These are phyloP conservation scores for Acacia concinna DNA, from an alignment of 331 rosid genomes.

Conservation along the genomic window DNA sequence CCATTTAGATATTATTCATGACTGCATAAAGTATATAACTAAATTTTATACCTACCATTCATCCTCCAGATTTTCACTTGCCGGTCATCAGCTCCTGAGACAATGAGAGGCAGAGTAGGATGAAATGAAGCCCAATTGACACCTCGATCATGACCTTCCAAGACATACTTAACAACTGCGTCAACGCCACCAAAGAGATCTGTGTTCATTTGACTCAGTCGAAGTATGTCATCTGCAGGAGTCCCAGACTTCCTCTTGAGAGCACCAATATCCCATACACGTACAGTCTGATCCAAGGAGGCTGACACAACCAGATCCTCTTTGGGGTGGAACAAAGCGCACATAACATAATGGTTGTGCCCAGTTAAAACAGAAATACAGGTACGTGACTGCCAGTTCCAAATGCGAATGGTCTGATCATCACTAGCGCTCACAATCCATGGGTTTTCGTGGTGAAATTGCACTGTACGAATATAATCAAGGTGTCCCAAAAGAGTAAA, in stretches of 20 bases:
- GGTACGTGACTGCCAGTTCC: constrained; percentile 99
- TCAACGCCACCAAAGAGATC: constrained; percentile 96
- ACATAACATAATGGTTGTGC: constrained; percentile 98
- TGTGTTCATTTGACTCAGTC: constrained; percentile 91
- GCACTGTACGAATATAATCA: constrained; percentile 94
- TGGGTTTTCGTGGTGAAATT: constrained; percentile 92
- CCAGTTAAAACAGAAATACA: constrained; percentile 95
- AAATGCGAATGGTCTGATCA: constrained; percentile 95
- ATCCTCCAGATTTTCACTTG: constrained; percentile 96
- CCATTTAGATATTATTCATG: constrained; percentile 21
- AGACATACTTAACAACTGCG: constrained; percentile 89
- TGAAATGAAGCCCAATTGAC: constrained; percentile 99
- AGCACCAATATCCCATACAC: constrained; percentile 97
- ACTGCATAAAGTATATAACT: constrained; percentile 6
- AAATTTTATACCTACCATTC: constrained; percentile 64
- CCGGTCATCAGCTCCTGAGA: constrained; percentile 97
- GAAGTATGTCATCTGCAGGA: constrained; percentile 87
- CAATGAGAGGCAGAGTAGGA: constrained; percentile 89
- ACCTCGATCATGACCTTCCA: constrained; percentile 99
- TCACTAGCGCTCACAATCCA: constrained; percentile 99
- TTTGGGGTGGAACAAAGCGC: constrained; percentile 92
- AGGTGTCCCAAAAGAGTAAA: constrained; percentile 97
- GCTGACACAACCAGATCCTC: constrained; percentile 97
- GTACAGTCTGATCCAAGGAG: constrained; percentile 95
- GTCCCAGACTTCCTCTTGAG: constrained; percentile 88